These are phyloP conservation scores for Podospora conica DNA, from an alignment of 495 filamentous ascomycete species.

Conservation along the genomic window DNA sequence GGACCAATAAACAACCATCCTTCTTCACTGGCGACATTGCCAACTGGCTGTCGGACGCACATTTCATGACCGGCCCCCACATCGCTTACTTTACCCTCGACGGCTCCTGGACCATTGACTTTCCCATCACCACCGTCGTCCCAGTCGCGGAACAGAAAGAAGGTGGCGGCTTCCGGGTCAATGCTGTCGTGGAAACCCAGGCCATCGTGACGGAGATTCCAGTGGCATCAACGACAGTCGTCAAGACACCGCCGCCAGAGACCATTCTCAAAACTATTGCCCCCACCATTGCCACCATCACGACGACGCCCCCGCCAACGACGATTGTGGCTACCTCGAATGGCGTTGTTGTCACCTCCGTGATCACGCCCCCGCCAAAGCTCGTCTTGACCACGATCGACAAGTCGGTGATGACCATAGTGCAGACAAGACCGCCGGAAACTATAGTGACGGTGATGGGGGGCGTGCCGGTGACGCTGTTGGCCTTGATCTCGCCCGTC, in stretches of 20 bases:
- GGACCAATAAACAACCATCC: too few relatives aligned
- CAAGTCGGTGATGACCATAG: neutral
- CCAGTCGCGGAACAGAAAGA: neutral
- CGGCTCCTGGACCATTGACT: neutral
- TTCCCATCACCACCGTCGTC: neutral
- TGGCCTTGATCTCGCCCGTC: neutral
- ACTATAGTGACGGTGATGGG: neutral
- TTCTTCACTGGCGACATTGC: neutral
- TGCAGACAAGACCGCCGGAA: neutral
- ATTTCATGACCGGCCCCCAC: neutral
- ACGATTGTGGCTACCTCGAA: neutral
- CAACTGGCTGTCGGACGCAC: neutral
- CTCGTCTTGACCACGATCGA: neutral
- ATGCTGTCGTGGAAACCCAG: neutral
- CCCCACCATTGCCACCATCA: neutral
- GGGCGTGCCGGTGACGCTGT: neutral
- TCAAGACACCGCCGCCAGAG: neutral
- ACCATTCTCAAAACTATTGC: neutral
- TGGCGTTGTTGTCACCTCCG: constrained; percentile 1
- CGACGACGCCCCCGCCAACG: neutral
- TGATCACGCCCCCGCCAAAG: neutral
- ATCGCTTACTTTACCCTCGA: neutral
- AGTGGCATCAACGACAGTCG: neutral
- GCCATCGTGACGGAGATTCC: constrained; percentile 1
- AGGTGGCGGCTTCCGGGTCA: neutral